Base-by-base conservation (phyloP, 768 basidiomycete species). In the Termitomyces sp. region DNA sequence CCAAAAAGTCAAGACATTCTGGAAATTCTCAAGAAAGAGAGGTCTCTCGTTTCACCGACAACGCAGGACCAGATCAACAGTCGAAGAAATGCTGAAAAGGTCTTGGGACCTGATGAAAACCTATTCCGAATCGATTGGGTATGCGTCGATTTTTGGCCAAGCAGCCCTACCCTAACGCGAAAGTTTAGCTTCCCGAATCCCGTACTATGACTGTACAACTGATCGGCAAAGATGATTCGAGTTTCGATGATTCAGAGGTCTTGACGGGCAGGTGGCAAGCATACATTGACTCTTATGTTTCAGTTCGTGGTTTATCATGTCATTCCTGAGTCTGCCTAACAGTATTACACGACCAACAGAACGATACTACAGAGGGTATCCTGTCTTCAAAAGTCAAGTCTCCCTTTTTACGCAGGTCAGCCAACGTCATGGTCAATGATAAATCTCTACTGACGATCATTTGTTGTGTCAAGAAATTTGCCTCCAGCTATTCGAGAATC, bases 41-140 rank as follows among this genome's bases (percentile, higher is more conserved):
- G 89, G 30, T 77, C 79, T 17, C 65, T 88, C 5, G 63, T 71
- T 1, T 73, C 69, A 3, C 84, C 85, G 3, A 87, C 86, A 0
- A 81, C 81, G 0, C 88, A 91, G 61, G 89, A 91, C 56, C 80
- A 85, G 57, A 83, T 83, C 52, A 86, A 84, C 62, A 81, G 78
- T 53, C 79, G 89, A 38, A 78, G 82, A 42, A 81, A 79, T 48
- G 84, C 84, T 0, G 89, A 90, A 65, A 86, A 83, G 57, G 78
- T 86, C 31, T 67, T 87, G 46, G 87, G 87, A 10, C 83, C 85
- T 0, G 89, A 91, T 58, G 88, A 91, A 64, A 89, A 89, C 63
- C 68, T 91, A 14, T 91, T 89, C 71, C 78, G 89, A 6, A 80
- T 91, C 31, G 88, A 90, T 65, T 92, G 90, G 89, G 90, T 90